Conservation (phyloP, 768 basidiomycete species). For the Tephrocybe sp. region DNA sequence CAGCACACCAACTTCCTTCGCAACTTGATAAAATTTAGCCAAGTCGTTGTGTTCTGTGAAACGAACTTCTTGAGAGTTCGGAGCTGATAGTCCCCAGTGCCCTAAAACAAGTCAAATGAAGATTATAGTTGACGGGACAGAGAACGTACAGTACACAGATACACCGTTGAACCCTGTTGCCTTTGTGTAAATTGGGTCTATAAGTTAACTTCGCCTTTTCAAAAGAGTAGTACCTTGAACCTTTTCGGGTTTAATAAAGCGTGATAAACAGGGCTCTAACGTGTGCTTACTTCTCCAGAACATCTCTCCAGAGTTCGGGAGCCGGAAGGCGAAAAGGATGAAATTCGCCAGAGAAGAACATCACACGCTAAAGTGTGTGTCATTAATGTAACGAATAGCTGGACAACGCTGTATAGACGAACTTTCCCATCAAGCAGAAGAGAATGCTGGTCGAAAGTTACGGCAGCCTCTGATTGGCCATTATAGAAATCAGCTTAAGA, state of each 20-base stretch:
- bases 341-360: conserved; percentile 67
- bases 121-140: conserved; percentile 23
- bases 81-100: conserved; percentile 68
- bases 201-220: neutral
- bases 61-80: conserved; percentile 55
- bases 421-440: conserved; percentile 35
- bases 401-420: neutral
- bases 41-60: conserved; percentile 61
- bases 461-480: conserved; percentile 29
- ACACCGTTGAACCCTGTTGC: conserved; percentile 68
- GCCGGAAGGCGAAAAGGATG: conserved; percentile 69
- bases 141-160: conserved; percentile 56
- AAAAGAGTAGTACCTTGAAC: conserved; percentile 18
- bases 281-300: conserved; percentile 57
- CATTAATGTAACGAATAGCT: neutral
- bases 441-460: conserved; percentile 37
- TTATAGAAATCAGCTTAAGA: conserved; percentile 21
- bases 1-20: conserved; percentile 59
- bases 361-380: conserved; percentile 34
- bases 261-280: too few relatives aligned
- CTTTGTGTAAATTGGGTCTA: conserved; percentile 28
- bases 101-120: conserved; percentile 29
- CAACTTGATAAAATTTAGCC: conserved; percentile 59
- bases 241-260: conserved; percentile 2
- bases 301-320: conserved; percentile 65